Percentiles rank a stretch among this genome's conserved stretches.
phyloP scores from a whole-genome alignment of 139 green algal species.

The Micractinium conductrix region DNA sequence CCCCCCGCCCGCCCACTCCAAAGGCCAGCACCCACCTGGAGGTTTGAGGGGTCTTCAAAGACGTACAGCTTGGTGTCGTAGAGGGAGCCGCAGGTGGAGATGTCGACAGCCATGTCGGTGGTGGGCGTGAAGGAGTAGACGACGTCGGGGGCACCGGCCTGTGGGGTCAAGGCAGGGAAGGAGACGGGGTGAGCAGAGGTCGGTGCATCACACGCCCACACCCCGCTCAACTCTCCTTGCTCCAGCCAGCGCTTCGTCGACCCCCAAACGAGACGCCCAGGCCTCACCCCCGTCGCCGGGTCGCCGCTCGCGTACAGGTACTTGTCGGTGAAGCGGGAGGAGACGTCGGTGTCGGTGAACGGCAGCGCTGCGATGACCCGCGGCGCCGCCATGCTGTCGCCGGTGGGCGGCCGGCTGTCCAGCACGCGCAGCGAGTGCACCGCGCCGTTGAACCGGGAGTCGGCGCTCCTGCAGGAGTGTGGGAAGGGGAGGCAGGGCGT shows the following conservation, averaged over 20 bases:
- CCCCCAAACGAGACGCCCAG: not conserved
- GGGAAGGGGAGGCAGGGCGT: not conserved
- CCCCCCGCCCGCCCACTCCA: not conserved
- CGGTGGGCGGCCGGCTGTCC: conserved; percentile 35
- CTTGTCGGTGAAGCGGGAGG: conserved; percentile 35
- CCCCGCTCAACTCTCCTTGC: not conserved
- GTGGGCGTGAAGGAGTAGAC: conserved; percentile 52
- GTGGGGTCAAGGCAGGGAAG: not conserved
- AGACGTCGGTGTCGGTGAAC: conserved; percentile 46
- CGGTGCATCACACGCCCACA: not conserved
- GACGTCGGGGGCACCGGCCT: conserved; percentile 43
- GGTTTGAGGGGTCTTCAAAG: conserved; percentile 19
- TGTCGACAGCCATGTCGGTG: conserved; percentile 13
- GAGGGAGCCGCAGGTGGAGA: conserved; percentile 59
- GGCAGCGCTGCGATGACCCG: conserved; percentile 45
- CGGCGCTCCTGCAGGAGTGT: conserved; percentile 36
- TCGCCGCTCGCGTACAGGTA: not conserved
- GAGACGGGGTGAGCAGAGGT: not conserved
- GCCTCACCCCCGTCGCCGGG: not conserved
- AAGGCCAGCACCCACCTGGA: not conserved
- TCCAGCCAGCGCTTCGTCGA: no score
- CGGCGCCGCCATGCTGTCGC: conserved; percentile 36
- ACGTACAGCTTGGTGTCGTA: conserved; percentile 59
- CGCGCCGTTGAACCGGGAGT: not conserved
- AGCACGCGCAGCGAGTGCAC: conserved; percentile 33